These are phyloP conservation scores for Penicillium subrubescens DNA, from an alignment of 495 filamentous ascomycete species.

Conservation along the genomic window DNA sequence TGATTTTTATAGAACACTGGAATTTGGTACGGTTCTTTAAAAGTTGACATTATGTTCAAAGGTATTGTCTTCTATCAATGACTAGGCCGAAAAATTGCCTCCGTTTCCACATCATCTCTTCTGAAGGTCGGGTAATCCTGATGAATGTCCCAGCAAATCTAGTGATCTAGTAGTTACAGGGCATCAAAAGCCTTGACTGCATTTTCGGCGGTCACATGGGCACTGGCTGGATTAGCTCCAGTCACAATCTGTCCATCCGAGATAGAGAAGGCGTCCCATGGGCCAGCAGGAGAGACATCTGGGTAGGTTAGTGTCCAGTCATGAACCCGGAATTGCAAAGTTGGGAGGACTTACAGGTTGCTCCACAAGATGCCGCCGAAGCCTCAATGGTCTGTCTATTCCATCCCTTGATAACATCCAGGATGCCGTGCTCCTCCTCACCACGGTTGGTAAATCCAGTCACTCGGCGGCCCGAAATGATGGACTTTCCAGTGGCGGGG, in stretches of 20 bases:
- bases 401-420: neutral
- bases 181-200: neutral
- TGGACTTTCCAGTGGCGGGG: neutral
- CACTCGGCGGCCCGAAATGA: neutral
- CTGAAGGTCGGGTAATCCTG: neutral
- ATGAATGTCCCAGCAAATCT: neutral
- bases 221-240: neutral
- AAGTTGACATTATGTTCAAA: neutral
- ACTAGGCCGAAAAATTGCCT: neutral
- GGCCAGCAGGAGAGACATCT: neutral
- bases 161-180: neutral
- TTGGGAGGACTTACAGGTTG: neutral
- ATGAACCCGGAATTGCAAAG: neutral
- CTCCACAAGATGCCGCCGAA: neutral
- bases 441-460: neutral
- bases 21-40: neutral
- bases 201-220: neutral
- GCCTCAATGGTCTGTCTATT: neutral
- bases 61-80: neutral
- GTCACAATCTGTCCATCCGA: neutral
- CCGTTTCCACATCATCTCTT: neutral
- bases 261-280: neutral
- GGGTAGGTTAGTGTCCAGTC: neutral
- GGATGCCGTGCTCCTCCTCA: neutral
- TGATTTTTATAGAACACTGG: neutral